Base-by-base conservation (phyloP, 352 stramenopile species). In the Pythium apleroticum region DNA sequence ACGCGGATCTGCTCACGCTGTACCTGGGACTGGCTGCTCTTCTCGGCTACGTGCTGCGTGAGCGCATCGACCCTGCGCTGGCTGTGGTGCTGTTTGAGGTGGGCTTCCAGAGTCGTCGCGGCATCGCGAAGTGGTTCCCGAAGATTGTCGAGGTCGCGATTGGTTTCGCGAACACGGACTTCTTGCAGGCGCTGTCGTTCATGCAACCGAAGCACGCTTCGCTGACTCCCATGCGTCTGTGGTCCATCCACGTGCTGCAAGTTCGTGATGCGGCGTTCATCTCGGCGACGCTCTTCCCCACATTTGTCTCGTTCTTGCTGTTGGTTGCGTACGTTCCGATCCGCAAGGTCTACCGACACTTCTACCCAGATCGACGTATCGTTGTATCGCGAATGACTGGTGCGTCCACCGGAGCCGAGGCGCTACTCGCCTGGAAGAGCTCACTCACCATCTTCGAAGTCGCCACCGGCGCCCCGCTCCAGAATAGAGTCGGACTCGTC, bases 1-100 rank as follows among this genome's bases (percentile, higher is more conserved):
- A 48, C 15, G 64, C 57, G 15, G 64, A 81, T 52, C 66, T 86
- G 28, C 62, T 86, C 22, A 72, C 71, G 10, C 65, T 83, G 0
- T 83, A 78, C 27, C 46, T 86, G 1, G 71, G 70, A 3, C 27
- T 69, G 22, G 56, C 57, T 0, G 41, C 50, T n/a, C 0, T 65
- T 11, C 14, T 65, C 0, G 63, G 63, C 9, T 1, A 46, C 19
- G 2, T 70, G 7, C 8, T 65, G 7, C 63, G 52, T n/a, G 63
- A 70, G 31, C 63, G 57, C 1, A 48, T 70, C 14, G 57, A 70
- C 19, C 63, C 63, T 17, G 63, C 56, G 7, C 27, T 70, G 7
- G 57, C 45, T 0, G 56, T 70, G 8, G 39, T 70, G 30, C 11
- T 65, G 17, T 70, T 70, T 53, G 49, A 61, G 25, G 17, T 65